phyloP scores from a whole-genome alignment of 768 basidiomycete species.

The Trametes cingulata region DNA sequence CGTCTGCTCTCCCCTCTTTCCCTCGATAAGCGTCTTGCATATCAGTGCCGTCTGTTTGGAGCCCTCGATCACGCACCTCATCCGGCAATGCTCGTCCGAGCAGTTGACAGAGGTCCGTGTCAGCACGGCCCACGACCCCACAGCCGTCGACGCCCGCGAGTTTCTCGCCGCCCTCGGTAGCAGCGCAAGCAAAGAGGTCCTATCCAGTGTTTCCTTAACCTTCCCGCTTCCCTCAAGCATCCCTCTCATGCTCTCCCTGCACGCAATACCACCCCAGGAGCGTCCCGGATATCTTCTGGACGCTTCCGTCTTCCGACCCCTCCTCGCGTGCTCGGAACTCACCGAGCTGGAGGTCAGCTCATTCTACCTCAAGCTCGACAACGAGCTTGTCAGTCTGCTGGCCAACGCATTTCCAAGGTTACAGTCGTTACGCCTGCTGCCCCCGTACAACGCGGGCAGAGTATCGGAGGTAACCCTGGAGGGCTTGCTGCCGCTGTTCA shows the following conservation, averaged over 20 bases:
- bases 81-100: conserved; percentile 7
- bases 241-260: conserved; percentile 18
- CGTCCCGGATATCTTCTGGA: conserved; percentile 6
- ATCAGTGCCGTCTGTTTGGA: conserved; percentile 12
- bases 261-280: conserved; percentile 12
- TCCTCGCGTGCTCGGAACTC: conserved; percentile 11
- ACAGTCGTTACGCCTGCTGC: conserved; percentile 17
- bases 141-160: background rate
- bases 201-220: conserved; percentile 5
- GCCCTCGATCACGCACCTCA: background rate
- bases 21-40: conserved; percentile 4
- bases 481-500: conserved; percentile 17
- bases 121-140: conserved; percentile 14
- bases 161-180: conserved; percentile 4
- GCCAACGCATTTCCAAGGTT: conserved; percentile 18
- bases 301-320: conserved; percentile 1
- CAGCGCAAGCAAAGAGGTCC: background rate
- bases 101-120: conserved; percentile 14
- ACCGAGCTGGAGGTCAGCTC: conserved; percentile 20
- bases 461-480: conserved; percentile 19
- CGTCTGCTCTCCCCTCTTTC: conserved; percentile 3
- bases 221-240: conserved; percentile 18
- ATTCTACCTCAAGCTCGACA: conserved; percentile 16
- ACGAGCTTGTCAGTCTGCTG: conserved; percentile 15
- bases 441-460: conserved; percentile 17